Conservation (phyloP, 208 protist species). For the Trypanosoma grayi region DNA sequence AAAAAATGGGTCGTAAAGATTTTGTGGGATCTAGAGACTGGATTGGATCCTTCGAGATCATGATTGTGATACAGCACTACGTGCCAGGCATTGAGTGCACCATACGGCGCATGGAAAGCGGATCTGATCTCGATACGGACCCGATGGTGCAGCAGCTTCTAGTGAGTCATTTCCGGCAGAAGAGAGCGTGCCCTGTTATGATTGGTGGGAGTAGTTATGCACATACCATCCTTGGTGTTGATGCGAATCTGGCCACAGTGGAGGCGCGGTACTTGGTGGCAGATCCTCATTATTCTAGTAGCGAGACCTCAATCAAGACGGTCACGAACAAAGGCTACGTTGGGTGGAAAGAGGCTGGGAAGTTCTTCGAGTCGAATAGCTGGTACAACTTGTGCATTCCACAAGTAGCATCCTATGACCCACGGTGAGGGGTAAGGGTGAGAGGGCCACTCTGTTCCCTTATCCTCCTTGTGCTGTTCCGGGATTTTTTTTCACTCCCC, state of each 20-base stretch:
- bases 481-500: no score
- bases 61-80: conserved; percentile 84
- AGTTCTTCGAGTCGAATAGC: conserved; percentile 79
- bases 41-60: conserved; percentile 95
- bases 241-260: conserved; percentile 79
- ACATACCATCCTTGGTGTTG: conserved; percentile 93
- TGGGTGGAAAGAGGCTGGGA: conserved; percentile 81
- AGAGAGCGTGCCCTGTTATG: conserved; percentile 90
- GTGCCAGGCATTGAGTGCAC: conserved; percentile 76
- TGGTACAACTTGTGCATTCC: conserved; percentile 97
- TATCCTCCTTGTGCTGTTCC: no score
- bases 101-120: conserved; percentile 84
- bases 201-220: conserved; percentile 95
- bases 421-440: conserved; percentile 34
- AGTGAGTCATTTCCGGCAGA: conserved; percentile 80
- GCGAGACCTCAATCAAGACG: conserved; percentile 62
- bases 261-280: conserved; percentile 88
- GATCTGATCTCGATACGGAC: conserved; percentile 77
- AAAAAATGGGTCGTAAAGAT: conserved; percentile 66
- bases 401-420: conserved; percentile 51
- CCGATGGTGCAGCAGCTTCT: conserved; percentile 61
- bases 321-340: conserved; percentile 88
- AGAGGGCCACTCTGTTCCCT: no score
- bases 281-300: conserved; percentile 93
- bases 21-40: conserved; percentile 94